These are phyloP conservation scores for Hondaea fermentalgiana DNA, from an alignment of 108 stramenopile species.

Conservation along the genomic window DNA sequence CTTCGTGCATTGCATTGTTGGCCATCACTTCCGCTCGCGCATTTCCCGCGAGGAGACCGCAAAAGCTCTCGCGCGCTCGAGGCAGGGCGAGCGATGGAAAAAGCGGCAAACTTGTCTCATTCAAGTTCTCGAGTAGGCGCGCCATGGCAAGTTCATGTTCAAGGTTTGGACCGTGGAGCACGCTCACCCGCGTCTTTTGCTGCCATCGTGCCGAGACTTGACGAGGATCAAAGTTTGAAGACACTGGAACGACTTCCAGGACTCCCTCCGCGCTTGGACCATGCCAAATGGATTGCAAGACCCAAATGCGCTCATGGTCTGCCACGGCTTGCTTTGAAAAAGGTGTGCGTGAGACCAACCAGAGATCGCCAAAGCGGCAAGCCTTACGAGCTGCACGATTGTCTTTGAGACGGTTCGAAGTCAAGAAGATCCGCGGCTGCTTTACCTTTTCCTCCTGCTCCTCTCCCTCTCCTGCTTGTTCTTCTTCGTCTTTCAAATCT, in stretches of 20 bases:
- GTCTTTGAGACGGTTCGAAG: neutral
- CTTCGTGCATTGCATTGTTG: too few species aligned
- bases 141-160: neutral
- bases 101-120: neutral
- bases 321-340: neutral
- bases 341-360: neutral
- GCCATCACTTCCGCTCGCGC: neutral
- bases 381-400: neutral
- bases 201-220: neutral
- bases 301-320: neutral
- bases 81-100: neutral
- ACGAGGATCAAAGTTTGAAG: neutral
- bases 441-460: neutral
- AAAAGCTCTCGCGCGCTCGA: neutral
- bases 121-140: neutral
- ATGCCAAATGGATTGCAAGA: slow-evolving; percentile 2
- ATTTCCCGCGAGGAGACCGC: neutral
- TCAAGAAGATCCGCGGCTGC: neutral
- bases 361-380: neutral
- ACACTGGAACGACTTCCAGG: neutral
- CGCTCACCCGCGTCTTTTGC: neutral
- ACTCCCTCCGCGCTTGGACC: neutral
- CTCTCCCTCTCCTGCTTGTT: neutral
- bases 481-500: neutral
- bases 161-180: neutral